Evolutionary conservation across 2,329 filamentous ascomycete genomes (phyloP).

Genomic region (Tolypocladium sp.): DNA sequence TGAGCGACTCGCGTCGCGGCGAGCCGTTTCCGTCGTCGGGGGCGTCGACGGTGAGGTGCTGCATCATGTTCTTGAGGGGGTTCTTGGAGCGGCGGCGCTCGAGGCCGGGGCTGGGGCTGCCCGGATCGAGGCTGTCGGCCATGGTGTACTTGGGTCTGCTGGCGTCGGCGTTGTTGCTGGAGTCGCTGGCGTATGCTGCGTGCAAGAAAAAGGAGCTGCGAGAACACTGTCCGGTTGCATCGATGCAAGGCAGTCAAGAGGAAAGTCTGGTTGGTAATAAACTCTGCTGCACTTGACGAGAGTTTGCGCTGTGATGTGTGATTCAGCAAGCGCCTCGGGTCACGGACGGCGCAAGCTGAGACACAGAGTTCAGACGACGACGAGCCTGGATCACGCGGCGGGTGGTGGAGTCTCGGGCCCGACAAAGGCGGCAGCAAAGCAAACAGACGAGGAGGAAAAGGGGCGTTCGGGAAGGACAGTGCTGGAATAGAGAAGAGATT

Average conservation of each 20-base stretch:
- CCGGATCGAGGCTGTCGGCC: slow-evolving; percentile 18
- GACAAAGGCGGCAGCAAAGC: neutral
- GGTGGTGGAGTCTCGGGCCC: neutral
- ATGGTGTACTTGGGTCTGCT: slow-evolving; percentile 7
- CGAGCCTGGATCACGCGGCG: neutral
- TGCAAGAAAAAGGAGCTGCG: neutral
- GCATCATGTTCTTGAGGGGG: slow-evolving; percentile 26
- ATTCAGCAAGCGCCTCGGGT: too few relatives aligned
- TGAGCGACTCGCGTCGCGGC: slow-evolving; percentile 20
- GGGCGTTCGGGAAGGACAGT: neutral
- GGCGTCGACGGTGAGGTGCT: slow-evolving; percentile 25
- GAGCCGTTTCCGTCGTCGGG: slow-evolving; percentile 16
- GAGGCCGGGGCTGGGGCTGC: slow-evolving; percentile 13
- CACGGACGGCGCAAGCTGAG: neutral
- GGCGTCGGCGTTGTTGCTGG: too few relatives aligned
- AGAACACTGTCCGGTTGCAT: neutral
- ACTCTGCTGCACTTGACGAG: neutral
- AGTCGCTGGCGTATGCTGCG: too few relatives aligned
- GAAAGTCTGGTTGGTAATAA: neutral
- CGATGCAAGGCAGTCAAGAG: neutral
- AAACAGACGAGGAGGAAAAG: neutral
- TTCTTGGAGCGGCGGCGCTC: slow-evolving; percentile 24
- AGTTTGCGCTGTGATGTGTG: too few relatives aligned
- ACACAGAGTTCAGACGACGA: neutral
- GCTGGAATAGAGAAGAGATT: neutral